Evolutionary conservation across 1,139 yeast genomes (phyloP), one percentile per base, ranked within the genome.

Genomic region (Arxiozyma bovina): DNA sequence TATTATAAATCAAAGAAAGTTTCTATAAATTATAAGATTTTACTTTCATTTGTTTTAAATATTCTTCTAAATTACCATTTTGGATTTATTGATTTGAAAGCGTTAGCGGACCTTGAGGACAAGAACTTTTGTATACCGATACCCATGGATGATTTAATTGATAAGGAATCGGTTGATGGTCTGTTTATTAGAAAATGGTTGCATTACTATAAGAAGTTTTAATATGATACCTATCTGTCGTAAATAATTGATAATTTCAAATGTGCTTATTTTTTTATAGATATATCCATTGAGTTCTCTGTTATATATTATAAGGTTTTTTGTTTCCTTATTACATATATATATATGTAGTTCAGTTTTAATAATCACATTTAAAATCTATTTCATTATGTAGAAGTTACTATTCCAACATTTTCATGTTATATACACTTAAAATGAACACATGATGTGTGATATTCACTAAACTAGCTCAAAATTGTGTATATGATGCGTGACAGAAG

Each of bases 1-100:
- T 50, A 59, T 44, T 69, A 64, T 58, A 57, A 62, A 34, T 58
- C 61, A 4, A 62, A 63, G 57, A 58, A 63, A 45, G 66, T 63
- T 12, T 61, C 63, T 1, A 57, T 64, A 4, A 76, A 76, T 54
- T 72, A 76, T 57, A 76, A 73, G 57, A 59, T 74, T 4, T 56
- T 74, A 21, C 63, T 71, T 40, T 67, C 79, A 0, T 62, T 75
- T 21, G 59, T 73, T 3, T 53, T 74, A 41, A 72, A 73, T 34
- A 65, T 77, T 3, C 60, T 77, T 34, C 65, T 73, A 48, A 75
- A 77, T 56, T 73, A 76, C 61, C 82, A 78, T 63, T 77, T 74
- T 64, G 82, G 82, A 0, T 78, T 78, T 68, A 71, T 70, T 51
- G 74, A 72, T 59, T 61, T 78, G 54, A 63, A 66, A 44, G 63